Evolutionary conservation across 2,329 filamentous ascomycete species (phyloP).

Genomic region (Drechslera avenae): DNA sequence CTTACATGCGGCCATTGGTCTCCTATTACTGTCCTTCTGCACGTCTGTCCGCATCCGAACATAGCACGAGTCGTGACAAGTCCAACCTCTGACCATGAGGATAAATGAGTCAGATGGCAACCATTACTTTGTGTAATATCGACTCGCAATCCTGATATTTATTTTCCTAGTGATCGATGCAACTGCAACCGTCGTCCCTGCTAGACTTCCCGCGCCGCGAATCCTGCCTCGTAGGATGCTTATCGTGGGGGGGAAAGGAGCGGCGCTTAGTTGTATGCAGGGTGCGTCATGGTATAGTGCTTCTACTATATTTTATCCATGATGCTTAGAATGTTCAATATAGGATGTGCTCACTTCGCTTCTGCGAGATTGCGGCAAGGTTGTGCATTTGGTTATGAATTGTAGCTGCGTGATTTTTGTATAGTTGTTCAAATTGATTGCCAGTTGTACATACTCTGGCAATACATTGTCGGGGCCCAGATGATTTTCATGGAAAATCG

Average conservation of each 20-base stretch:
- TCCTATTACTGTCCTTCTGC: too few species aligned
- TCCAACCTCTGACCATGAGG: too few species aligned
- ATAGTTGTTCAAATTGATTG: too few species aligned
- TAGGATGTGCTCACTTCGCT: slow-evolving; percentile 6
- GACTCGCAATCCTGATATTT: background rate
- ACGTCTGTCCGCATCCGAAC: too few species aligned
- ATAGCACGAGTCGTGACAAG: too few species aligned
- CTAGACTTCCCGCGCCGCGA: slow-evolving; percentile 2
- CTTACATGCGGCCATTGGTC: background rate
- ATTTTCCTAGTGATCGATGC: slow-evolving; percentile 1
- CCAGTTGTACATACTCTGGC: too few species aligned
- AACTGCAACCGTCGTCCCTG: background rate
- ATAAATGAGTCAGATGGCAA: too few species aligned
- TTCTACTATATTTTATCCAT: slow-evolving; percentile 3
- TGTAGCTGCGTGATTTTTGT: too few species aligned
- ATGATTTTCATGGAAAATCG: too few species aligned
- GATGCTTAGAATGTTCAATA: slow-evolving; percentile 4
- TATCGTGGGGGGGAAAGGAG: slow-evolving; percentile 10
- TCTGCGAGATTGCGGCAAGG: background rate
- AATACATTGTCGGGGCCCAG: too few species aligned
- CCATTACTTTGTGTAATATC: too few species aligned
- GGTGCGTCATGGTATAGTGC: slow-evolving; percentile 4
- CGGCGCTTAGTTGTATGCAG: background rate
- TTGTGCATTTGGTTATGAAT: background rate
- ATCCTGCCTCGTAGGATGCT: background rate